Conservation (phyloP, 768 basidiomycete species). For the Tulasnella sp. region DNA sequence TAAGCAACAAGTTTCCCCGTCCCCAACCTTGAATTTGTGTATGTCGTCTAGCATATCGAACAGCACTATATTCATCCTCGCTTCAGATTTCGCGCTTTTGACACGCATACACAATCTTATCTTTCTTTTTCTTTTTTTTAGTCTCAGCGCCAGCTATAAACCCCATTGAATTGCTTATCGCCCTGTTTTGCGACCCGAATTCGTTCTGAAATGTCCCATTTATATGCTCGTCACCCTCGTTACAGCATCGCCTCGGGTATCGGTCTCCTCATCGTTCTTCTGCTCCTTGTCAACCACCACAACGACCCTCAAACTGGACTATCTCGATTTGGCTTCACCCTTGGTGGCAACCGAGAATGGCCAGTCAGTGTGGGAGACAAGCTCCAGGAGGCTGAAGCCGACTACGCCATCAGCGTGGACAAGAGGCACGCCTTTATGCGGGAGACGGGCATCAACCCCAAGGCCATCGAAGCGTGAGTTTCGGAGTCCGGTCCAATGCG, state of each 20-base stretch:
- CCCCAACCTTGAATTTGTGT: no score
- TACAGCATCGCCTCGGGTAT: slow-evolving; percentile 8
- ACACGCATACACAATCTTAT: no score
- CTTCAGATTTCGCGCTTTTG: no score
- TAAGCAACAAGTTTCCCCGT: no score
- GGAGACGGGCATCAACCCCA: slow-evolving; percentile 5
- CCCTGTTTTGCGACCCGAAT: no score
- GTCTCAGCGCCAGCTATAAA: no score
- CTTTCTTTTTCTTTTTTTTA: no score
- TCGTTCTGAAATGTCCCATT: not conserved
- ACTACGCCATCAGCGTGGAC: slow-evolving; percentile 4
- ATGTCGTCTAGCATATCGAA: no score
- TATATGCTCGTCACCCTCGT: slow-evolving; percentile 2
- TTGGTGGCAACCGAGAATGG: not conserved
- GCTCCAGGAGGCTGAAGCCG: slow-evolving; percentile 1
- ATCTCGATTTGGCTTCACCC: not conserved
- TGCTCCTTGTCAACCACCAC: slow-evolving; percentile 5
- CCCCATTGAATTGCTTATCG: not conserved
- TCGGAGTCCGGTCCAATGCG: not conserved
- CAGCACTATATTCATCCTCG: no score
- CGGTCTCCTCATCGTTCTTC: slow-evolving; percentile 7
- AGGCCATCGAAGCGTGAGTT: slow-evolving; percentile 8
- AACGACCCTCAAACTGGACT: not conserved
- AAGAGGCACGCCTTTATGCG: slow-evolving; percentile 8
- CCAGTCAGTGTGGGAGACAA: not conserved